A percentile compares a stretch with the other conserved stretches of the same genome.
Conservation (phyloP, 176 grass and related monocot genomes). For the bread wheat (Triticum aestivum) region DNA sequence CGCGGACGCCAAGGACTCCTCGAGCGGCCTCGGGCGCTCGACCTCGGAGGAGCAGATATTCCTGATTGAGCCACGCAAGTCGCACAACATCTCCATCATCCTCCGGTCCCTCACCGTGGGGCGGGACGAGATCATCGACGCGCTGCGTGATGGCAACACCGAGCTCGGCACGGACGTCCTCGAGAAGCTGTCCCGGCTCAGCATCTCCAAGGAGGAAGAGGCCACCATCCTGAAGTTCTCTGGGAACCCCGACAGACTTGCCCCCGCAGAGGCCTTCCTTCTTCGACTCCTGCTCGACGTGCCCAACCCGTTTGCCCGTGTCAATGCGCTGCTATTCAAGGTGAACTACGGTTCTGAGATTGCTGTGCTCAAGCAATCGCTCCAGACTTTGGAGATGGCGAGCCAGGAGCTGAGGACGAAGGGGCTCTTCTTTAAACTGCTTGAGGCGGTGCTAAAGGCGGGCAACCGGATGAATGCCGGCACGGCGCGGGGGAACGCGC, state of each 20-base stretch:
- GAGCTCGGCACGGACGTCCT: slow-evolving; percentile 68
- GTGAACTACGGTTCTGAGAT: slow-evolving; percentile 70
- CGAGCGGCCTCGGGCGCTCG: slow-evolving; percentile 24
- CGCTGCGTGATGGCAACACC: slow-evolving; percentile 51
- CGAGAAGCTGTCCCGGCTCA: slow-evolving; percentile 69
- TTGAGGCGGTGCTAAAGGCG: slow-evolving; percentile 95
- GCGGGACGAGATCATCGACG: slow-evolving; percentile 67
- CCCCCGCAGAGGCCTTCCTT: slow-evolving; percentile 73
- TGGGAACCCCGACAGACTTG: slow-evolving; percentile 63
- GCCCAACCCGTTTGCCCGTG: slow-evolving; percentile 59
- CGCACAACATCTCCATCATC: slow-evolving; percentile 94
- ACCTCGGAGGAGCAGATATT: slow-evolving; percentile 58
- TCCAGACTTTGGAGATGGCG: slow-evolving; percentile 58
- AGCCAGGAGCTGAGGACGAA: slow-evolving; percentile 82
- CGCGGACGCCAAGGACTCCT: slow-evolving; percentile 35
- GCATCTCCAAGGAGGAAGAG: slow-evolving; percentile 71
- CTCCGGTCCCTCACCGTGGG: slow-evolving; percentile 64
- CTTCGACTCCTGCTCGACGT: slow-evolving; percentile 64
- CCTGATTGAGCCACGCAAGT: slow-evolving; percentile 79
- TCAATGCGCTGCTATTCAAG: slow-evolving; percentile 74
- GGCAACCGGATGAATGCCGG: slow-evolving; percentile 97
- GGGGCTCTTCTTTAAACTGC: slow-evolving; percentile 87
- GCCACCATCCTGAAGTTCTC: slow-evolving; percentile 58
- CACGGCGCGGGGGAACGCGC: slow-evolving; percentile 83
- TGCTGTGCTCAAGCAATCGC: slow-evolving; percentile 56